Evolutionary conservation across 2,329 filamentous ascomycete species (phyloP).

Genomic region (Cladosporium sp.): DNA sequence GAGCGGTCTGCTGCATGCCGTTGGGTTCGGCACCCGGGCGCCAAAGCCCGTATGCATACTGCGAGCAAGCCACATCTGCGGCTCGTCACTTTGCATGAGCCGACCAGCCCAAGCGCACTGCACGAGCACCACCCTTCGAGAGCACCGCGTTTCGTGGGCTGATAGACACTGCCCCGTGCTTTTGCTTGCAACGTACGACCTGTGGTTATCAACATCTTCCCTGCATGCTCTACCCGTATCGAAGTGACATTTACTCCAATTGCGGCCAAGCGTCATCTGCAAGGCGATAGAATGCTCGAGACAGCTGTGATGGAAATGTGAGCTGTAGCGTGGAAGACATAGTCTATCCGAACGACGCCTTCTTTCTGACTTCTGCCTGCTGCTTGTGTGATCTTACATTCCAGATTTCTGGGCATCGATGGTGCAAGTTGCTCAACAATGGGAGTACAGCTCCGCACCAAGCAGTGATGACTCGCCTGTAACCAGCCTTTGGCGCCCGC

Average conservation of each 20-base stretch:
- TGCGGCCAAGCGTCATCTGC: neutral
- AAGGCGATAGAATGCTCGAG: neutral
- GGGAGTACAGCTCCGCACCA: constrained; percentile 5
- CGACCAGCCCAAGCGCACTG: neutral
- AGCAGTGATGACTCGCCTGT: neutral
- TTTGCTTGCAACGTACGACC: neutral
- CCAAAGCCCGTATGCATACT: neutral
- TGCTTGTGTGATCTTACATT: neutral
- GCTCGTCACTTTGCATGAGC: neutral
- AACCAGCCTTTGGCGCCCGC: constrained; percentile 1
- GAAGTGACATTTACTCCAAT: neutral
- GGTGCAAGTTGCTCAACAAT: neutral
- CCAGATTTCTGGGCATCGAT: neutral
- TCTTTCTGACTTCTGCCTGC: constrained; percentile 3
- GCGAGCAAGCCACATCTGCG: neutral
- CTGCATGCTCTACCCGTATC: neutral
- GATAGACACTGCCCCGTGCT: neutral
- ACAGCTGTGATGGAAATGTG: neutral
- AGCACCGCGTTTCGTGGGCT: neutral
- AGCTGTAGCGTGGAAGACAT: neutral
- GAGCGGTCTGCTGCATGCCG: neutral
- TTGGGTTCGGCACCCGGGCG: neutral
- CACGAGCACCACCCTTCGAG: neutral
- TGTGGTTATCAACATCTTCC: neutral
- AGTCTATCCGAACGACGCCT: neutral